Conservation (phyloP, 768 basidiomycete genomes). For the Naganishia onofrii region DNA sequence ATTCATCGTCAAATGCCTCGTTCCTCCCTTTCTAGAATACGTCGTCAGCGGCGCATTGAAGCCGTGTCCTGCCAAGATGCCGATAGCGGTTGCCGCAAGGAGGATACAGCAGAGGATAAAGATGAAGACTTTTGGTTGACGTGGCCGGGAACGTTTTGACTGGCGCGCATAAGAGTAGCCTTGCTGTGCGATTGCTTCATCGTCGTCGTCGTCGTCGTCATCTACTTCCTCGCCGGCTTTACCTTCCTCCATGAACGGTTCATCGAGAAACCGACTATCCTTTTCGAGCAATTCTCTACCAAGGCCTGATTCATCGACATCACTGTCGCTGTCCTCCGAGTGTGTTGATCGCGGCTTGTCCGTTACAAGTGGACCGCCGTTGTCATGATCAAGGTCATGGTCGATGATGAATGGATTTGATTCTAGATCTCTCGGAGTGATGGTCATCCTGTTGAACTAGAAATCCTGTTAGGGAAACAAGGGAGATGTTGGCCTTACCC, state of each 20-base stretch:
- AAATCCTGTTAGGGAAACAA: too few species aligned
- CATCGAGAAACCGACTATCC: slow-evolving; percentile 32
- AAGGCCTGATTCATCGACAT: slow-evolving; percentile 23
- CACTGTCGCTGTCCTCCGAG: slow-evolving; percentile 14
- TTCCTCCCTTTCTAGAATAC: slow-evolving; percentile 56
- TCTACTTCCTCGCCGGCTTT: slow-evolving; percentile 38
- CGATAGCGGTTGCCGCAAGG: slow-evolving; percentile 65
- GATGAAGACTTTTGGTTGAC: slow-evolving; percentile 17
- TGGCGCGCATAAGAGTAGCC: slow-evolving; percentile 30
- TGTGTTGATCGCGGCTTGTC: not conserved
- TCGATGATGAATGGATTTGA: slow-evolving; percentile 19
- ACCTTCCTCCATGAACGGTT: slow-evolving; percentile 42
- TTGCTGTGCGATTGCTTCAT: slow-evolving; percentile 35
- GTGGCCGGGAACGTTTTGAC: slow-evolving; percentile 7
- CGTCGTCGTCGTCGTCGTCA: slow-evolving; percentile 35
- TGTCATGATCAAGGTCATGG: slow-evolving; percentile 1
- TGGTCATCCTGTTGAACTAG: not conserved
- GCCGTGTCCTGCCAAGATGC: slow-evolving; percentile 70
- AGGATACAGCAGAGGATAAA: slow-evolving; percentile 62
- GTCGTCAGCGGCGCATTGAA: slow-evolving; percentile 60
- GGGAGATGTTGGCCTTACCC: not conserved
- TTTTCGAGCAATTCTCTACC: slow-evolving; percentile 25
- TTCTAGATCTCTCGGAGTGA: not conserved
- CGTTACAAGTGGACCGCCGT: not conserved
- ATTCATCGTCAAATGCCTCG: slow-evolving; percentile 74